A percentile compares a stretch with the other conserved stretches of the same genome.
phyloP scores from a whole-genome alignment of 495 filamentous ascomycete genomes.

The Xylaria palmicola region DNA sequence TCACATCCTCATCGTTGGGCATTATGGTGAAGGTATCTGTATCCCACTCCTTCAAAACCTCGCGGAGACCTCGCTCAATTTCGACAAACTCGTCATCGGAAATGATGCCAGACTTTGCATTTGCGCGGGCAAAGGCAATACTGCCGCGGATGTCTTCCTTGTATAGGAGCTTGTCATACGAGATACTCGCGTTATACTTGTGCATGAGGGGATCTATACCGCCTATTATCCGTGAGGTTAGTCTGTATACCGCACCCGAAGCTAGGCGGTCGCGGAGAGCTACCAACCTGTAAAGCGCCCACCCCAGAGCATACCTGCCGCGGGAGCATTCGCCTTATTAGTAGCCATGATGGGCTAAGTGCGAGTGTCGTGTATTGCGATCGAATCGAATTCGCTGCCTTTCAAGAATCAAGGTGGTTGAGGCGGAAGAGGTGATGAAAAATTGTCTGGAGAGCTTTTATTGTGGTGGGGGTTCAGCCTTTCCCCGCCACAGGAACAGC shows the following conservation, averaged over 20 bases:
- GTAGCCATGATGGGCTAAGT: conserved; percentile 11
- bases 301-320: conserved; percentile 71
- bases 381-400: conserved; percentile 1
- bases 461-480: no score
- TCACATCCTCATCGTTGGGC: conserved; percentile 57
- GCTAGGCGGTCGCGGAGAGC: conserved; percentile 9
- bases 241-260: conserved; percentile 17
- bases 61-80: conserved; percentile 69
- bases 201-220: conserved; percentile 84
- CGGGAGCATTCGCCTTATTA: conserved; percentile 25
- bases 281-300: conserved; percentile 66
- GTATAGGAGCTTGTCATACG: conserved; percentile 79
- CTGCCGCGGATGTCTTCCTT: conserved; percentile 74
- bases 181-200: conserved; percentile 77
- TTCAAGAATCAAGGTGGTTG: neutral
- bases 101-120: conserved; percentile 71
- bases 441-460: no score
- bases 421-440: conserved; percentile 2
- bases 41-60: conserved; percentile 74
- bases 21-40: conserved; percentile 55
- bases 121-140: conserved; percentile 82
- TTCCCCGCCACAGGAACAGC: no score
- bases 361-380: conserved; percentile 9
- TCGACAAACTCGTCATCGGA: conserved; percentile 67
- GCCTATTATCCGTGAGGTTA: conserved; percentile 50